A percentile compares a stretch with the other conserved stretches of the same genome.
Evolutionary conservation across 768 basidiomycete genomes (phyloP).

Genomic region (Xanthoconium stramineum): DNA sequence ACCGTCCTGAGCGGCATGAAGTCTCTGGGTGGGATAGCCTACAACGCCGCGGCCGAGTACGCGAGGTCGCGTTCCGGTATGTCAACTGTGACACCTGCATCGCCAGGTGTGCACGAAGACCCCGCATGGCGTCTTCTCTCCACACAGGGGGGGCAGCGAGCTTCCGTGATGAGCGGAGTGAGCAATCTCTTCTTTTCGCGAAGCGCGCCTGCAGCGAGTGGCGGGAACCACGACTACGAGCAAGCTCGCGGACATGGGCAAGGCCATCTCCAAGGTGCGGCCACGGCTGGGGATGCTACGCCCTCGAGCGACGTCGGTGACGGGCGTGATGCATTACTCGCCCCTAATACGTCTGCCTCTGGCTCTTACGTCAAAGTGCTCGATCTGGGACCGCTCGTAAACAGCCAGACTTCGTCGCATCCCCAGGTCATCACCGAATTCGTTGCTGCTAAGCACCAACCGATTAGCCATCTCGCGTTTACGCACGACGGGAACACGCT

Average conservation of each 20-base stretch:
- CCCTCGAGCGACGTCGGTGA: conserved; percentile 14
- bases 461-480: conserved; percentile 47
- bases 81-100: conserved; percentile 4
- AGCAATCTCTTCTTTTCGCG: conserved; percentile 52
- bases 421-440: conserved; percentile 46
- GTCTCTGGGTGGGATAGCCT: conserved; percentile 41
- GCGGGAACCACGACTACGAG: conserved; percentile 15
- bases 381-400: conserved; percentile 44
- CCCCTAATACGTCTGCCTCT: conserved; percentile 15
- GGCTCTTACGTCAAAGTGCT: conserved; percentile 54
- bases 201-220: conserved; percentile 36
- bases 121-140: conserved; percentile 15
- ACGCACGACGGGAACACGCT: conserved; percentile 52
- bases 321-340: conserved; percentile 2
- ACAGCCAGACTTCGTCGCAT: conserved; percentile 14
- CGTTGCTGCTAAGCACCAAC: conserved; percentile 43
- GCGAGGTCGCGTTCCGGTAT: conserved; percentile 33
- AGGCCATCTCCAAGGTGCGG: conserved; percentile 13
- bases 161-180: conserved; percentile 28
- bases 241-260: conserved; percentile 3
- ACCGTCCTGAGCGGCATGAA: conserved; percentile 63
- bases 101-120: conserved; percentile 5
- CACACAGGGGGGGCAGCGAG: conserved; percentile 20
- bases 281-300: conserved; percentile 7
- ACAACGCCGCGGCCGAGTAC: conserved; percentile 43